phyloP scores from a whole-genome alignment of 352 stramenopile species.

The Globisporangium carolinianum region DNA sequence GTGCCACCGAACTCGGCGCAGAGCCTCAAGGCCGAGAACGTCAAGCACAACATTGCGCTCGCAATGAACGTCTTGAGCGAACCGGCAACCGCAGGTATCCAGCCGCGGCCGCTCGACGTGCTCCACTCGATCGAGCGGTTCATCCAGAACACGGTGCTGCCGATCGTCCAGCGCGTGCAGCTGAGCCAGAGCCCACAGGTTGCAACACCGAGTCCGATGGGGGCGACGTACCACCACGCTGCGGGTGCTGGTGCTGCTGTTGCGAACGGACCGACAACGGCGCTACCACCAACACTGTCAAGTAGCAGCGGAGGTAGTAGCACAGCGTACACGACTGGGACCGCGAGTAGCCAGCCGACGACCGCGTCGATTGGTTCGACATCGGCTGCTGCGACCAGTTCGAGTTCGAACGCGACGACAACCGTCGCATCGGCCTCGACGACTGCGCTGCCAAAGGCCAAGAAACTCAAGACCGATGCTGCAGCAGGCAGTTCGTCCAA shows the following conservation, averaged over 20 bases:
- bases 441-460: not conserved
- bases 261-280: no score
- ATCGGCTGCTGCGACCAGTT: no score
- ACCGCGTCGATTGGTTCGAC: no score
- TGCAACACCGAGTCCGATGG: conserved; percentile 3
- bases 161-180: conserved; percentile 66
- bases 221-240: not conserved
- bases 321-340: no score
- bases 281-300: no score
- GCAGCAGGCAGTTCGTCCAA: conserved; percentile 3
- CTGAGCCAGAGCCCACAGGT: conserved; percentile 6
- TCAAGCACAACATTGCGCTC: conserved; percentile 77
- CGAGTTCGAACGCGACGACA: no score
- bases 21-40: conserved; percentile 62
- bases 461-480: conserved; percentile 9
- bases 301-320: no score
- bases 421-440: no score
- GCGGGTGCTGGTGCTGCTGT: no score
- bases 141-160: conserved; percentile 67
- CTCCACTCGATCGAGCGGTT: conserved; percentile 78
- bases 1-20: conserved; percentile 56
- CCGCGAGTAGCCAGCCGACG: no score
- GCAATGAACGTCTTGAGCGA: conserved; percentile 65
- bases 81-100: conserved; percentile 23
- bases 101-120: conserved; percentile 59